Base-by-base conservation (phyloP, 192 early-diverging fungal species). In the Coemansia sp. region DNA sequence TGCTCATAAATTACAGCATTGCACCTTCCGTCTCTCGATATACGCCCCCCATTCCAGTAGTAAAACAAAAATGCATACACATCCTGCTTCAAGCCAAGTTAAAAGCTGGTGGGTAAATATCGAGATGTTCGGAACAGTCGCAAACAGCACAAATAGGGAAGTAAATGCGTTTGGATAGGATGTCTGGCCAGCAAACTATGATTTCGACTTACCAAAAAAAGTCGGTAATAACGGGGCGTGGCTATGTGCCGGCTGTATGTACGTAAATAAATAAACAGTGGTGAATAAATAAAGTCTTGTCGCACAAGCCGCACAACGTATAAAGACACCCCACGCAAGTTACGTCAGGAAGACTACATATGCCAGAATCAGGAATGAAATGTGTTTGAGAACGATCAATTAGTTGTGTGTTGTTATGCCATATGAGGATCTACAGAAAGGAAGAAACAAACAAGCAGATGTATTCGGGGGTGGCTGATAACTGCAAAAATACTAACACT, bases 181-280 rank as follows among this genome's bases (percentile, higher is more conserved):
- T 19, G 17, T 48, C 7, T 19, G 45, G n/a, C 45, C 15, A 52
- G 22, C 9, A 23, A 25, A 9, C 8, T 25, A 23, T 13, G 13
- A 7, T 7, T 9, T 52, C 14, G 9, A 52, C 49, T 52, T 52
- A 52, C 49, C 49, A 52, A 52, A 52, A 23, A 52, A 52, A 2
- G 49, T 52, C 9, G 14, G 14, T 52, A 25, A 25, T 29, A 52
- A 25, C 20, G 9, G 10, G 20, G 49, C 23, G 23, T 13, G 25
- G 22, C 23, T 52, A 9, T 52, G 14, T 57, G 55, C 33, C 33
- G 55, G 55, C 34, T 57, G 55, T 57, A 57, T 57, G 55, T 57
- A 57, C 14, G 55, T 57, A 57, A 57, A 57, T 57, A 57, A 35
- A 57, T 57, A 57, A 57, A 4, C 33, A 10, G 55, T 35, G 23